Conservation (phyloP, 2,329 filamentous ascomycete species). For the Penicillium brevicompactum region DNA sequence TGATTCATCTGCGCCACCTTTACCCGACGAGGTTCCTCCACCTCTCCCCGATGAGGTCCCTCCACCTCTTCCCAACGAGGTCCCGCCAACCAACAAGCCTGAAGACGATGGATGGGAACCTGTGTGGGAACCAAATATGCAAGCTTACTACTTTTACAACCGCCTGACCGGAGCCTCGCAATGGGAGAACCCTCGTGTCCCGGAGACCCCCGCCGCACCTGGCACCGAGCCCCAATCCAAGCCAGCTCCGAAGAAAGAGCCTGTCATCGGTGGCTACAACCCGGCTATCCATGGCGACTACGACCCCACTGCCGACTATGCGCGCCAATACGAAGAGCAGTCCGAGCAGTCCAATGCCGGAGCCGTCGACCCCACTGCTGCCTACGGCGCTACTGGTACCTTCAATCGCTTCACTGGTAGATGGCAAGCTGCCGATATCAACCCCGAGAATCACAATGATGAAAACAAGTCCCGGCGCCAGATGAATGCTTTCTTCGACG, state of each 20-base stretch:
- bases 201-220: slow-evolving; percentile 42
- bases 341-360: slow-evolving; percentile 24
- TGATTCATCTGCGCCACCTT: slow-evolving; percentile 37
- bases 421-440: slow-evolving; percentile 70
- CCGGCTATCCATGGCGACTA: slow-evolving; percentile 95
- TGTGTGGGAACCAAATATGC: slow-evolving; percentile 69
- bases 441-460: slow-evolving; percentile 77
- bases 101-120: slow-evolving; percentile 76
- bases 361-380: slow-evolving; percentile 45
- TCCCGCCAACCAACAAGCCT: slow-evolving; percentile 42
- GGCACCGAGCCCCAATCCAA: slow-evolving; percentile 34
- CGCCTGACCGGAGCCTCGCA: slow-evolving; percentile 73
- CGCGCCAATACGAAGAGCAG: slow-evolving; percentile 57
- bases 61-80: slow-evolving; percentile 56
- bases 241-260: slow-evolving; percentile 36
- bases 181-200: slow-evolving; percentile 83
- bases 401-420: slow-evolving; percentile 91
- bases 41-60: slow-evolving; percentile 48
- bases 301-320: slow-evolving; percentile 94
- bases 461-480: slow-evolving; percentile 85
- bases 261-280: slow-evolving; percentile 77
- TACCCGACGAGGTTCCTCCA: slow-evolving; percentile 47
- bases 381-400: slow-evolving; percentile 69
- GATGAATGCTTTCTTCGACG: slow-evolving; percentile 94
- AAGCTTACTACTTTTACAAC: slow-evolving; percentile 84